Percentiles rank a stretch among this genome's conserved stretches.
These are phyloP conservation scores for Novymonas esmeraldas DNA, from an alignment of 208 protist species.

Conservation along the genomic window DNA sequence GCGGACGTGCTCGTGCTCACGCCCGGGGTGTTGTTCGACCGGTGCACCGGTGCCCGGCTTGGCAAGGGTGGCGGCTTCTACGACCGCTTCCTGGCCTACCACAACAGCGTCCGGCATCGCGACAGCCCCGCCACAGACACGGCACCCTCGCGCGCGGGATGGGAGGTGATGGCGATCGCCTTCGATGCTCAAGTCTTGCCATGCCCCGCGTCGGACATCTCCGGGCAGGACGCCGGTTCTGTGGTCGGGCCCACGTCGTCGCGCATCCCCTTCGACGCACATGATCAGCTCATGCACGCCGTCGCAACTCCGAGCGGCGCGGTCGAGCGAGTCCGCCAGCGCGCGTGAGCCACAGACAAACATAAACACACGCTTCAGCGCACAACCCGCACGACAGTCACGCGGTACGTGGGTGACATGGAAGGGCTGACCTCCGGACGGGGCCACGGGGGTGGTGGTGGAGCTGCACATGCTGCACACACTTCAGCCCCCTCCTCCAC, in stretches of 20 bases:
- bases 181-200: slow-evolving; percentile 29
- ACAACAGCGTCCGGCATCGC: slow-evolving; percentile 3
- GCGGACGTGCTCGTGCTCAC: slow-evolving; percentile 51
- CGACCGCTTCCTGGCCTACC: slow-evolving; percentile 75
- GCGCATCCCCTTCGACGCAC: slow-evolving; percentile 16
- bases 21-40: slow-evolving; percentile 77
- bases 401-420: no score
- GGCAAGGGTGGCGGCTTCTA: slow-evolving; percentile 91
- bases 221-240: not conserved
- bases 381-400: no score
- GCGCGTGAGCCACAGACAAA: not conserved
- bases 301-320: slow-evolving; percentile 21
- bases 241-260: not conserved
- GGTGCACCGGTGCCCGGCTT: slow-evolving; percentile 42
- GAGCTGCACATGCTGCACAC: not conserved
- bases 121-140: not conserved
- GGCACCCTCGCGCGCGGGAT: not conserved
- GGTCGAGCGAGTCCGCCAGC: slow-evolving; percentile 11
- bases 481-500: not conserved
- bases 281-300: slow-evolving; percentile 22
- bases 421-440: no score
- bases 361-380: no score
- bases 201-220: not conserved
- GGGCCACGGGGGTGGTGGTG: no score
- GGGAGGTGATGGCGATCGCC: slow-evolving; percentile 26